Conservation (phyloP, 768 basidiomycete genomes). For the Amanita rubescens region DNA sequence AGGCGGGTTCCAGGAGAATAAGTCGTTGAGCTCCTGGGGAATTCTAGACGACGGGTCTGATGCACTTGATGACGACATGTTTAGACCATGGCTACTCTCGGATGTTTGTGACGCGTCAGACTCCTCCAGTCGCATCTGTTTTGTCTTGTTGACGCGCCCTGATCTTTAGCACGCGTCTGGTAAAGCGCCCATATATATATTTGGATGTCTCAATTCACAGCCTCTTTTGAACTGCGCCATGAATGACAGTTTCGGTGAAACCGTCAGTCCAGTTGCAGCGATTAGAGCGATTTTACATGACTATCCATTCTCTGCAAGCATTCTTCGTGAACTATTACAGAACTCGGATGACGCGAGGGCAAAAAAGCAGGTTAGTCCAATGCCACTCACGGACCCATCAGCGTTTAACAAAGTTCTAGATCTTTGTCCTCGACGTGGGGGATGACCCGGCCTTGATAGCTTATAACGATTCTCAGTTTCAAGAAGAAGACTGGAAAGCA, state of each 20-base stretch:
- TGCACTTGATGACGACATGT: too few relatives aligned
- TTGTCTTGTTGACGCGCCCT: too few relatives aligned
- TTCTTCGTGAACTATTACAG: slow-evolving; percentile 39
- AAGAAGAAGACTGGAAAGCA: slow-evolving; percentile 35
- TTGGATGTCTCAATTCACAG: too few relatives aligned
- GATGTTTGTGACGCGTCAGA: too few relatives aligned
- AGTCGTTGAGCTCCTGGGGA: too few relatives aligned
- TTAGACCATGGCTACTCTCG: too few relatives aligned
- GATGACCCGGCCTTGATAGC: slow-evolving; percentile 38
- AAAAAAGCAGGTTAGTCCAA: slow-evolving; percentile 26
- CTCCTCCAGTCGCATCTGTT: too few relatives aligned
- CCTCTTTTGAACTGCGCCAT: not conserved
- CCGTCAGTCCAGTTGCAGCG: slow-evolving; percentile 15
- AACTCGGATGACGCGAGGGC: slow-evolving; percentile 48
- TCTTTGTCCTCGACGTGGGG: slow-evolving; percentile 36
- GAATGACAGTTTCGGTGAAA: slow-evolving; percentile 10
- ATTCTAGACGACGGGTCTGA: too few relatives aligned
- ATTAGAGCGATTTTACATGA: slow-evolving; percentile 28
- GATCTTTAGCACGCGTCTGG: too few relatives aligned
- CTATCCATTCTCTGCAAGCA: slow-evolving; percentile 38
- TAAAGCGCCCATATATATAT: not conserved
- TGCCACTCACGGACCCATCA: not conserved
- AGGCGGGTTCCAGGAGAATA: too few relatives aligned
- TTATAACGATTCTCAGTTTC: slow-evolving; percentile 37
- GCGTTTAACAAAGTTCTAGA: slow-evolving; percentile 17